Evolutionary conservation across 2,329 filamentous ascomycete genomes (phyloP), one percentile per base, ranked within the genome.

Genomic region (Fusarium sp.): DNA sequence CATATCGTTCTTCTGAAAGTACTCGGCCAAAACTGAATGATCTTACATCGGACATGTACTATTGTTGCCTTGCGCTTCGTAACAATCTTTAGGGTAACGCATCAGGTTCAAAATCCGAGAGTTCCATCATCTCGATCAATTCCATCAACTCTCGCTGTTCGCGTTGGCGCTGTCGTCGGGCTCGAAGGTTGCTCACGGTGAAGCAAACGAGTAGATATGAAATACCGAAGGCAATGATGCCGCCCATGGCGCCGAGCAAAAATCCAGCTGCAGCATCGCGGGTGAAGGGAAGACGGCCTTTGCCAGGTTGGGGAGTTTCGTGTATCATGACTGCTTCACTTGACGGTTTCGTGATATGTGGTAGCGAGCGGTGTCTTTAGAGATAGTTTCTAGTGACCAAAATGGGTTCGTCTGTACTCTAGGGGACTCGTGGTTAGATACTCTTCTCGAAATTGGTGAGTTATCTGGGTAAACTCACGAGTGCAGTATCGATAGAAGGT

Each of bases 191-290:
- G 38, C 34, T 60, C 10, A 65, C 8, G 12, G 42, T 34, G 42
- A 57, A 69, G 36, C 65, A 50, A 8, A 53, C 60, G 4, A 61
- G 11, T 13, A 53, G 15, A 20, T 69, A 69, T 10, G 66, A 61
- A 9, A 69, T 31, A 9, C 18, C 47, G 23, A 69, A 69, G 15
- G 45, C 65, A 16, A 65, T 47, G 30, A 69, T n/a, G 6, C 65
- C 66, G 4, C 42, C 60, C 5, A 69, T 11, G 8, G 42, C 15
- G 9, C 66, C 66, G 18, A 69, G 65, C 6, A 65, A 26, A 34
- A 69, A 66, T 16, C 61, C 56, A 5, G 65, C 51, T n/a, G 44
- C 65, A 6, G 65, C 57, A 8, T 69, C 53, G 16, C 65, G 51
- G 15, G 56, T 55, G 50, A 53, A 66, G 13, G 11, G 10, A 6